A percentile compares a stretch with the other conserved stretches of the same genome.
Conservation (phyloP, 257 asterid species). For the Solanum habrochaites region DNA sequence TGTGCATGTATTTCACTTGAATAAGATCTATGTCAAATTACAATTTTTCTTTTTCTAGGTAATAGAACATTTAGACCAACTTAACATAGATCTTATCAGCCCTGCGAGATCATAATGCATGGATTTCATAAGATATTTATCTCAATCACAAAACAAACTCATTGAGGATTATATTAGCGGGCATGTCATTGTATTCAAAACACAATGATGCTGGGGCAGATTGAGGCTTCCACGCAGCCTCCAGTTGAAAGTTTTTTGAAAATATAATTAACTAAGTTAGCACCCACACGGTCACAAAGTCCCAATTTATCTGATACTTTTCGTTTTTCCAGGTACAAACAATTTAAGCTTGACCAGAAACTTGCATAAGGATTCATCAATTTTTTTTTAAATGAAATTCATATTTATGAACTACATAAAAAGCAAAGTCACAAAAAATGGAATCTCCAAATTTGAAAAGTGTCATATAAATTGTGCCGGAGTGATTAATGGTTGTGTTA, state of each 20-base stretch:
- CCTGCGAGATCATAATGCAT: background rate
- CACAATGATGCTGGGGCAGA: background rate
- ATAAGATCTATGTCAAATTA: background rate
- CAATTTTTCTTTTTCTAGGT: background rate
- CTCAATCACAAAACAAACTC: background rate
- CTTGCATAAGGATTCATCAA: too few relatives aligned
- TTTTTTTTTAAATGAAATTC: too few relatives aligned
- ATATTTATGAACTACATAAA: too few relatives aligned
- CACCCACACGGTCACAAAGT: background rate
- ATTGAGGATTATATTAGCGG: background rate
- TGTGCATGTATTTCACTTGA: background rate
- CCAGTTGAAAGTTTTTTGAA: background rate
- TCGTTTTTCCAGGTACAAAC: background rate
- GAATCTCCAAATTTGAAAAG: too few relatives aligned
- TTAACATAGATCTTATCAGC: background rate
- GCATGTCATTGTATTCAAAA: background rate
- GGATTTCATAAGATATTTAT: background rate
- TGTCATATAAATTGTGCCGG: background rate
- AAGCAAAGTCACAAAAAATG: too few relatives aligned
- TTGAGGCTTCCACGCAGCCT: background rate
- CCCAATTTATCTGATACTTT: background rate
- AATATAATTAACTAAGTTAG: background rate
- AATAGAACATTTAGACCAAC: background rate
- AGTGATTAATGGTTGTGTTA: background rate
- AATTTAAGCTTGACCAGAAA: too few relatives aligned